Evolutionary conservation across 352 stramenopile genomes (phyloP).

Genomic region (Plasmopara muralis): DNA sequence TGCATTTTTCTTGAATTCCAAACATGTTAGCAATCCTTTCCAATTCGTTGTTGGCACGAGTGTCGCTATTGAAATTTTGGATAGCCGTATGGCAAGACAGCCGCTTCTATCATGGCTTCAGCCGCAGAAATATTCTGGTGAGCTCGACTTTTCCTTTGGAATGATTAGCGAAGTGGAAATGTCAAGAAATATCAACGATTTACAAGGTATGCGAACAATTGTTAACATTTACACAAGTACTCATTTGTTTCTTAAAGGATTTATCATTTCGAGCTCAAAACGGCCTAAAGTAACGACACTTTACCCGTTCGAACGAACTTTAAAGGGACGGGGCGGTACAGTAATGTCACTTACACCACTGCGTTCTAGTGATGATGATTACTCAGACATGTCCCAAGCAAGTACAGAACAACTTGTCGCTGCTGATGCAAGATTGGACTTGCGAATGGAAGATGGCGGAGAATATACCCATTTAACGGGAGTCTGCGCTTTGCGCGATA

Average conservation of each 20-base stretch:
- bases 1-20: neutral
- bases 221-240: neutral
- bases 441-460: conserved; percentile 50
- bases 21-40: conserved; percentile 47
- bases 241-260: conserved; percentile 17
- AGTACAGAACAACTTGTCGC: conserved; percentile 44
- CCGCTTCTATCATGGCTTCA: conserved; percentile 59
- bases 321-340: conserved; percentile 17
- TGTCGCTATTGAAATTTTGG: conserved; percentile 59
- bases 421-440: conserved; percentile 49
- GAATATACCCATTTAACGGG: conserved; percentile 53
- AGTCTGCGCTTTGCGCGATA: conserved; percentile 33
- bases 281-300: conserved; percentile 35
- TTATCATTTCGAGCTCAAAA: conserved; percentile 36
- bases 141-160: conserved; percentile 24
- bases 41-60: conserved; percentile 63
- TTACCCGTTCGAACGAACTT: conserved; percentile 39
- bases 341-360: conserved; percentile 35
- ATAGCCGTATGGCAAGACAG: conserved; percentile 56
- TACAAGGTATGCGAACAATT: conserved; percentile 19
- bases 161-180: conserved; percentile 44
- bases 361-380: conserved; percentile 21
- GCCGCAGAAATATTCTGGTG: conserved; percentile 15
- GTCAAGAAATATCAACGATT: conserved; percentile 20
- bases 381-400: conserved; percentile 26